Base-by-base conservation (phyloP, 1,284 basidiomycete genomes). In the Ustilago trichophora region DNA sequence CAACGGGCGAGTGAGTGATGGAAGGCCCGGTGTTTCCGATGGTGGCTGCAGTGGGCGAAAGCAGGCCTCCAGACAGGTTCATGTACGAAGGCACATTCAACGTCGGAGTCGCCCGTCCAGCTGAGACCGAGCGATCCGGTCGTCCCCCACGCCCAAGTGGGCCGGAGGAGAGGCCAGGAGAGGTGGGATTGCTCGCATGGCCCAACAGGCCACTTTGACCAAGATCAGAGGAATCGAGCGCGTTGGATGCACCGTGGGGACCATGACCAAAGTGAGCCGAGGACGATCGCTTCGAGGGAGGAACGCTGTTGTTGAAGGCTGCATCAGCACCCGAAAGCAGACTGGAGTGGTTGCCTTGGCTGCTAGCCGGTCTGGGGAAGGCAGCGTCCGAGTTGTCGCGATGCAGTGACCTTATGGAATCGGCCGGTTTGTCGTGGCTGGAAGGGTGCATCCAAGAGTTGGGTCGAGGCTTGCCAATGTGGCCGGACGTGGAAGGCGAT, bases 21-120 rank as follows among this genome's bases (percentile, higher is more conserved):
- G 56, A 45, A 9, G 55, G 31, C 4, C 31, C 59, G 0, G 34
- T 44, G 19, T 52, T 69, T 13, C 65, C 69, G 24, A 58, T 49
- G 11, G 70, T 69, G 6, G 70, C 70, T 19, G 70, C 70, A 11
- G 66, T 60, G 1, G 70, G 70, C 31, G 70, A 73, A 29, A 73
- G 70, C 1, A 73, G 57, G 15, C 65, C 70, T 5, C 56, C 65
- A 0, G 62, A 53, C 22, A 70, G 29, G 24, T 70, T 70, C 52
- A 65, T 56, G 29, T 60, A 54, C 12, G 43, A 41, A 2, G 67
- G 67, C 12, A 70, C 60, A 3, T 34, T 35, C 26, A 70, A 35
- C 2, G 60, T 55, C 2, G 66, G 66, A 8, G 66, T 64, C 3
- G 51, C 51, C 12, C 66, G 45, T 4, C 66, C 66, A 12, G 42